Conservation (phyloP, 352 stramenopile species). For the Phytophthora kernoviae region DNA sequence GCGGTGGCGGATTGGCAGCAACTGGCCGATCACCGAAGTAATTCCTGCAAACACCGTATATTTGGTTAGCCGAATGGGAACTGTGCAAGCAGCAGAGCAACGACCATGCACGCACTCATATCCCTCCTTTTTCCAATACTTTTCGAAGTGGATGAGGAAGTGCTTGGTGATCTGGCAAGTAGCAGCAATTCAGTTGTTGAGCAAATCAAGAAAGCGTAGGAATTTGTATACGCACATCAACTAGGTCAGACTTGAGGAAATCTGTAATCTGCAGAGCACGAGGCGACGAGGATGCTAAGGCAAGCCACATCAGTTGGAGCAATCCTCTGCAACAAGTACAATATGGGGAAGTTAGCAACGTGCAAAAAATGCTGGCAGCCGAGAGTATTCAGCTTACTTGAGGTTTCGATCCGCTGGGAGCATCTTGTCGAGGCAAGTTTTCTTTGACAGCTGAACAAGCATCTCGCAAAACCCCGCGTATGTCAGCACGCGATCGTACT, state of each 20-base stretch:
- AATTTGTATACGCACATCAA: conserved; percentile 35
- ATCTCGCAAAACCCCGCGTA: conserved; percentile 69
- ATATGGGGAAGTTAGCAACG: neutral
- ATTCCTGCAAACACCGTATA: conserved; percentile 38
- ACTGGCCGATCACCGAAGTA: conserved; percentile 53
- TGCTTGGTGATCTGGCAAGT: conserved; percentile 52
- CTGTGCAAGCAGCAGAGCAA: neutral
- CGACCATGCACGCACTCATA: conserved; percentile 50
- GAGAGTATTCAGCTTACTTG: conserved; percentile 41
- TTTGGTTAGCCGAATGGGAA: neutral
- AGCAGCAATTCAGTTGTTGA: neutral
- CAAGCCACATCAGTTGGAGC: conserved; percentile 87
- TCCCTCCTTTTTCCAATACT: conserved; percentile 79
- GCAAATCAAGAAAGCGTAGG: neutral
- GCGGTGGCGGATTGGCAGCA: conserved; percentile 15
- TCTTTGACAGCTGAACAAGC: conserved; percentile 63
- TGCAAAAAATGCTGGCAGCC: neutral
- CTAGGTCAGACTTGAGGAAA: conserved; percentile 71
- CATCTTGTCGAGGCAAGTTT: conserved; percentile 41
- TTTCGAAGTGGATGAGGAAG: conserved; percentile 79
- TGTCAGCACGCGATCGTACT: conserved; percentile 69
- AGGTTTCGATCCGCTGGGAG: conserved; percentile 52
- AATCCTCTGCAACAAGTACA: conserved; percentile 38
- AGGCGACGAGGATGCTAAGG: conserved; percentile 55
- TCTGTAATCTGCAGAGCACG: conserved; percentile 67